Base-by-base conservation (phyloP, 169 alveolate genomes). In the Theileria orientalis region DNA sequence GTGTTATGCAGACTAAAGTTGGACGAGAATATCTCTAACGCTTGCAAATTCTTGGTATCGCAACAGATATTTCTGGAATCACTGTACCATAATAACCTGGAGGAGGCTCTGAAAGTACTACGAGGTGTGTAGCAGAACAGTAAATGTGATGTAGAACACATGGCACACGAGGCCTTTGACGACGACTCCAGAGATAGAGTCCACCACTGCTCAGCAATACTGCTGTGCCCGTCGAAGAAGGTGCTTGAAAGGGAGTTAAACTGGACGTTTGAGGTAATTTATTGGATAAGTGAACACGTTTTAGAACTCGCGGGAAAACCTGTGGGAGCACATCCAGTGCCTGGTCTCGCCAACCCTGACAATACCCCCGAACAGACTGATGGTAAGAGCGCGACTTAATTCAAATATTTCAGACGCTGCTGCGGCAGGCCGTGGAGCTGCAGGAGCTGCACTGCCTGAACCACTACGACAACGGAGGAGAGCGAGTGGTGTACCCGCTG, bases 1-100 rank as follows among this genome's bases (percentile, higher is more conserved):
- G 44, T 73, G 25, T 66, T 89, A 74, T 66, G 60, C 51, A 76
- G 69, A 51, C 27, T 83, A 30, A 57, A 83, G 57, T 42, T 84
- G 3, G 60, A 80, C 29, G 52, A 69, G 35, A 83, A 76, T 7
- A 54, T 89, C 21, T 60, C 61, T 13, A 76, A 74, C 64, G 93
- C 93, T 13, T 84, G 86, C 57, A 21, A 56, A 2, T 89, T 89
- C 72, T 60, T 89, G 70, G 56, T 70, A 30, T 84, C 87, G 76
- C 90, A 89, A 49, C 92, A 89, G 44, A 76, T 83, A 40, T 89
- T 80, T 73, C 83, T 84, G 47, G 87, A 64, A 33, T 69, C 87
- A 16, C 63, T 89, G 40, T 66, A 89, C 71, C 42, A 67, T 41
- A 69, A 76, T 0, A 76, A 84, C 51, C 30, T 70, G 23, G 85